phyloP scores from a whole-genome alignment of 108 stramenopile species.

The Aurantiochytrium sp. region DNA sequence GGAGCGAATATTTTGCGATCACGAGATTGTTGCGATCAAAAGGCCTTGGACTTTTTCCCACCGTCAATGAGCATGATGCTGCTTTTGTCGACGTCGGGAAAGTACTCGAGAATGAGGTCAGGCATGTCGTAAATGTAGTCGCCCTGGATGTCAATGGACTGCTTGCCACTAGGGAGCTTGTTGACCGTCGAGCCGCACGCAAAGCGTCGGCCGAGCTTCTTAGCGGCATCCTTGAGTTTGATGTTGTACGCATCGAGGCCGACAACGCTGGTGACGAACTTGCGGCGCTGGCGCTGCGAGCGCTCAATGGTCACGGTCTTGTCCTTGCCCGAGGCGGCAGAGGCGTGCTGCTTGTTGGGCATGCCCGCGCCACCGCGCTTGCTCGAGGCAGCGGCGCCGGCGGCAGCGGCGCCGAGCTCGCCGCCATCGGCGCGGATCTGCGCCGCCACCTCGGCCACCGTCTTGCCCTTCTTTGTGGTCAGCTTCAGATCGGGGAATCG shows the following conservation, averaged over 20 bases:
- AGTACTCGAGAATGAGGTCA: slow-evolving; percentile 76
- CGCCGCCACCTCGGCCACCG: slow-evolving; percentile 33
- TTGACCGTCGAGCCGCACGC: slow-evolving; percentile 84
- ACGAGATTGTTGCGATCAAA: background rate
- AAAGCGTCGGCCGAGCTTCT: slow-evolving; percentile 82
- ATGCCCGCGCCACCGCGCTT: background rate
- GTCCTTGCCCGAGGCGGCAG: slow-evolving; percentile 71
- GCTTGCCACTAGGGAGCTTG: slow-evolving; percentile 59
- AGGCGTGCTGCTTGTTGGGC: slow-evolving; percentile 61
- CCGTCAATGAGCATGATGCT: background rate
- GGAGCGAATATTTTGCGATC: too few species aligned
- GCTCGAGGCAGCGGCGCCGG: slow-evolving; percentile 30
- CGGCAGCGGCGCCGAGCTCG: slow-evolving; percentile 36
- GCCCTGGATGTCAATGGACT: slow-evolving; percentile 92
- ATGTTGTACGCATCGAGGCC: slow-evolving; percentile 84
- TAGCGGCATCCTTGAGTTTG: slow-evolving; percentile 87
- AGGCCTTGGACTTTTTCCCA: background rate
- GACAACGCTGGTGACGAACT: slow-evolving; percentile 76
- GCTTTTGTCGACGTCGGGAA: slow-evolving; percentile 28
- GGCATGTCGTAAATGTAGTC: slow-evolving; percentile 89
- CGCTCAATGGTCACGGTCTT: slow-evolving; percentile 49
- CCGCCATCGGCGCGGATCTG: slow-evolving; percentile 32
- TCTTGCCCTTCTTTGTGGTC: slow-evolving; percentile 45
- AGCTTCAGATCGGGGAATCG: slow-evolving; percentile 54
- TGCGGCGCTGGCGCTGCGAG: slow-evolving; percentile 72